A percentile compares a stretch with the other conserved stretches of the same genome.
Conservation (phyloP, 768 basidiomycete genomes). For the Rossbeevera mucosa region DNA sequence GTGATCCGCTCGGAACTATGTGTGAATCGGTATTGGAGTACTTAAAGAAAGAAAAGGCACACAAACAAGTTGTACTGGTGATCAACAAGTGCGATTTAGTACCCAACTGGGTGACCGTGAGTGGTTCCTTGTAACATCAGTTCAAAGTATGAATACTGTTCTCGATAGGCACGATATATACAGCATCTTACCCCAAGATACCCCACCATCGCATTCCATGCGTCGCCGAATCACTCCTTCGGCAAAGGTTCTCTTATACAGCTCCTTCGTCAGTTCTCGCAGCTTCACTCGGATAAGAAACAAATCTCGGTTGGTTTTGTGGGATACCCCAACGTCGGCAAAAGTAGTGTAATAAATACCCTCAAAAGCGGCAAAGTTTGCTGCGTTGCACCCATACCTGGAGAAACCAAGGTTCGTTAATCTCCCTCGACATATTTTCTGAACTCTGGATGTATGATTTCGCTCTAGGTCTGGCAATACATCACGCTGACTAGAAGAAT, state of each 20-base stretch:
- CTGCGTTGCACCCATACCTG: conserved; percentile 92
- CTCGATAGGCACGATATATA: conserved; percentile 81
- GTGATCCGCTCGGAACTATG: conserved; percentile 92
- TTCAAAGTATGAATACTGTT: background rate
- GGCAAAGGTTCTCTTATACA: conserved; percentile 98
- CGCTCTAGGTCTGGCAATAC: conserved; percentile 89
- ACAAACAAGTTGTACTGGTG: conserved; percentile 94
- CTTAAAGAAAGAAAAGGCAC: conserved; percentile 91
- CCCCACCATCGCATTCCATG: conserved; percentile 97
- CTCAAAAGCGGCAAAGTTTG: conserved; percentile 98
- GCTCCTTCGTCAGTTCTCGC: conserved; percentile 92
- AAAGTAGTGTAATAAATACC: conserved; percentile 96
- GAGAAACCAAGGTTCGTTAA: conserved; percentile 78
- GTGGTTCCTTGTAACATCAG: conserved; percentile 26
- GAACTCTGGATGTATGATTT: background rate
- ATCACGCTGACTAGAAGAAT: conserved; percentile 94
- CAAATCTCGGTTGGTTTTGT: conserved; percentile 98
- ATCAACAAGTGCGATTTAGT: conserved; percentile 99
- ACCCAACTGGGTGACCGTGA: conserved; percentile 96
- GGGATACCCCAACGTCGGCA: conserved; percentile 98
- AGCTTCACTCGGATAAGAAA: conserved; percentile 97
- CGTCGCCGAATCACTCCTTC: conserved; percentile 97
- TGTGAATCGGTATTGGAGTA: conserved; percentile 93
- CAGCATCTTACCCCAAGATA: conserved; percentile 92
- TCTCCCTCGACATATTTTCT: background rate